Conservation (phyloP, 2,329 filamentous ascomycete genomes). For the Cadophora sp. region DNA sequence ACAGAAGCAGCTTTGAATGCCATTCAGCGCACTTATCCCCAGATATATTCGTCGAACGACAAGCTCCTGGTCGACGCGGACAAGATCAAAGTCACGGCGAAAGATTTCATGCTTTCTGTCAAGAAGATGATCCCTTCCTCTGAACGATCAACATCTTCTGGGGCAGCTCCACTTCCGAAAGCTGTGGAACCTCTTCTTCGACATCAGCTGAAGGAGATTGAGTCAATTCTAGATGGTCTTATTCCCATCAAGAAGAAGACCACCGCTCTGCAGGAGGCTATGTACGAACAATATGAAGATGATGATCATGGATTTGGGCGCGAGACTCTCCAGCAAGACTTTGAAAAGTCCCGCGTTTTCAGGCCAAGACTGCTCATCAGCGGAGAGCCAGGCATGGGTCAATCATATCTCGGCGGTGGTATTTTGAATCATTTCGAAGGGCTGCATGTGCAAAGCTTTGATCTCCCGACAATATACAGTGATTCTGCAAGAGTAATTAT, state of each 20-base stretch:
- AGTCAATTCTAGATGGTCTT: constrained; percentile 72
- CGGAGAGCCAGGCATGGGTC: constrained; percentile 89
- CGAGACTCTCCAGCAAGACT: constrained; percentile 77
- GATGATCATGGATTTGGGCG: constrained; percentile 83
- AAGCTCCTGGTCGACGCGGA: constrained; percentile 88
- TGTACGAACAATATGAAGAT: constrained; percentile 86
- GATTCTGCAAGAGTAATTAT: constrained; percentile 76
- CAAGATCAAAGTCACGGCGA: constrained; percentile 85
- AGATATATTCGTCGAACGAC: constrained; percentile 90
- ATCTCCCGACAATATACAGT: constrained; percentile 83
- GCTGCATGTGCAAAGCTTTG: constrained; percentile 93
- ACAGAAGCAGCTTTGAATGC: constrained; percentile 96
- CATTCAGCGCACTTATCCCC: constrained; percentile 93
- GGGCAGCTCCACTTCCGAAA: constrained; percentile 80
- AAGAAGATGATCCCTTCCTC: constrained; percentile 97
- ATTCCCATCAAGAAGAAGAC: constrained; percentile 85
- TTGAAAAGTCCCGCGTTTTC: constrained; percentile 88
- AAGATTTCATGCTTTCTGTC: constrained; percentile 96
- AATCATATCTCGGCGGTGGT: constrained; percentile 85
- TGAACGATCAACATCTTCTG: constrained; percentile 85
- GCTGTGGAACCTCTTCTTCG: constrained; percentile 82
- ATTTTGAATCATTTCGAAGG: constrained; percentile 91
- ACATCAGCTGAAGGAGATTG: constrained; percentile 73
- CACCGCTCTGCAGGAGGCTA: constrained; percentile 91
- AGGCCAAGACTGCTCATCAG: constrained; percentile 84